Percentiles rank a stretch among this genome's conserved stretches.
Conservation (phyloP, 768 basidiomycete genomes). For the Pleurotus giganteus region DNA sequence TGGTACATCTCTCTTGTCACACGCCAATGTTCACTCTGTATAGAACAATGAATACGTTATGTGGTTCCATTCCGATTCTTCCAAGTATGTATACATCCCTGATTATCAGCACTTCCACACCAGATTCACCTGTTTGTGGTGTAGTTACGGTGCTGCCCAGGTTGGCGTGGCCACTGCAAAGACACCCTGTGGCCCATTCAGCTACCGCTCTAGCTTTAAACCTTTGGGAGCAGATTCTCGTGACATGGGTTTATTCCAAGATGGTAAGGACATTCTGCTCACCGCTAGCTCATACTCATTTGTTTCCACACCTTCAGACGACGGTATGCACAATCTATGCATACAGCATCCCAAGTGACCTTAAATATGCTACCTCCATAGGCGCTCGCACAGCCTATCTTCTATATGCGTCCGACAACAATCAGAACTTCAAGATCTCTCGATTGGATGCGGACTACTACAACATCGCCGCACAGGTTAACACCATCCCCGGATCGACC, state of each 20-base stretch:
- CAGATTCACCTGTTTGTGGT: neutral
- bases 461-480: conserved; percentile 47
- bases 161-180: conserved; percentile 61
- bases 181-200: conserved; percentile 60
- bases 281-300: neutral
- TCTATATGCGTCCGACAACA: conserved; percentile 65
- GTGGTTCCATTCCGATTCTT: conserved; percentile 70
- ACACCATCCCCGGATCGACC: conserved; percentile 38
- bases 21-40: neutral
- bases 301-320: conserved; percentile 27
- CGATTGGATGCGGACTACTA: conserved; percentile 56
- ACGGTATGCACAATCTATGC: conserved; percentile 24
- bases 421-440: conserved; percentile 68
- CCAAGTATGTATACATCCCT: conserved; percentile 36
- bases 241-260: conserved; percentile 58
- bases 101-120: neutral
- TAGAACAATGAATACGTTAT: conserved; percentile 66
- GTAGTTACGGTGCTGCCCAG: conserved; percentile 60
- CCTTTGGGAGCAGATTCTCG: conserved; percentile 59
- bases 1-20: too few species aligned
- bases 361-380: conserved; percentile 13
- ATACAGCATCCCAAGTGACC: neutral
- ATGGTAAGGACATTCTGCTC: conserved; percentile 34
- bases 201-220: conserved; percentile 51
- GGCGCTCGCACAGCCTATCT: conserved; percentile 52